A percentile compares a stretch with the other conserved stretches of the same genome.
phyloP scores from a whole-genome alignment of 2,329 filamentous ascomycete species.

The Xylaria sp. region DNA sequence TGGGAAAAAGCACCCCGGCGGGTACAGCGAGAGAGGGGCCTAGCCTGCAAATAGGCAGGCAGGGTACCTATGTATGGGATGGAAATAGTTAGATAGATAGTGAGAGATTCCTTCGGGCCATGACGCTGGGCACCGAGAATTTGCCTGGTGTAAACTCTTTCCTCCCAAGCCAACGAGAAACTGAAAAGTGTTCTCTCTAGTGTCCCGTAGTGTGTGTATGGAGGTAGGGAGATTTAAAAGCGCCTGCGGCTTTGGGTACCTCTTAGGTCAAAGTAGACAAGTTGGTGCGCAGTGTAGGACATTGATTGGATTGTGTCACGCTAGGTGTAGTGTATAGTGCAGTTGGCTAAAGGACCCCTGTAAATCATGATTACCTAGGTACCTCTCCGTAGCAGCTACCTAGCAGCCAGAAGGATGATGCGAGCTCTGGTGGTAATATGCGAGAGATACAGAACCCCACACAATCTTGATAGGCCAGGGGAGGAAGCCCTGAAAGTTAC shows the following conservation, averaged over 20 bases:
- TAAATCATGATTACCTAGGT: not conserved
- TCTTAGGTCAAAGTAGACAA: not conserved
- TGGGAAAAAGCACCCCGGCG: not conserved
- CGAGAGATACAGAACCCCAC: constrained; percentile 15
- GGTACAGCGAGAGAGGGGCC: not conserved
- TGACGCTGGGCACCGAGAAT: constrained; percentile 1
- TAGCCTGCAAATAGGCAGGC: not conserved
- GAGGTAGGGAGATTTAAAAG: not conserved
- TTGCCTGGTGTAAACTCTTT: constrained; percentile 24
- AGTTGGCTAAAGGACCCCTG: constrained; percentile 3
- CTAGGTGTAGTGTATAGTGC: not conserved
- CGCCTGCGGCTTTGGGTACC: not conserved
- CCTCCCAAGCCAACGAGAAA: constrained; percentile 34
- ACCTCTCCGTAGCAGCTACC: not conserved
- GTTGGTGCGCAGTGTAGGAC: not conserved
- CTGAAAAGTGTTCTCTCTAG: constrained; percentile 41
- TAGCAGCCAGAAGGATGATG: not conserved
- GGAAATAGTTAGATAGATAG: not conserved
- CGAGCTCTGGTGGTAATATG: not conserved
- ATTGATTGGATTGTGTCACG: not conserved
- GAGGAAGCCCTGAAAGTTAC: not conserved
- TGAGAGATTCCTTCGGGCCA: constrained; percentile 22
- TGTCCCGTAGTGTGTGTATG: not conserved
- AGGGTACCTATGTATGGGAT: constrained; percentile 1
- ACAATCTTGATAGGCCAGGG: constrained; percentile 15